Percentiles rank a stretch among this genome's conserved stretches.
Conservation (phyloP, 345 rosid genomes). For the Pseudoturritis turrita region DNA sequence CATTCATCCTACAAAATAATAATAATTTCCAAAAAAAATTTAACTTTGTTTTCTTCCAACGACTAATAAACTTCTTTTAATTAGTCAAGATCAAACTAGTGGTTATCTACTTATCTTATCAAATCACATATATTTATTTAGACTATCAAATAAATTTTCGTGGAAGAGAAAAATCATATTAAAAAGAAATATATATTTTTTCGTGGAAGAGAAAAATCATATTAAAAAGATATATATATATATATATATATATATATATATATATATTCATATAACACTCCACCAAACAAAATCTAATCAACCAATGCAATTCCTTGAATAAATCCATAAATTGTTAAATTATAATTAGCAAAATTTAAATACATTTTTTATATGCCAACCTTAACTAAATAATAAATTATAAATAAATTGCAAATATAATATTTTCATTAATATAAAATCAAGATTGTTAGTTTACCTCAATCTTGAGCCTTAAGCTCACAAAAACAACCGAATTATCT, state of each 20-base stretch:
- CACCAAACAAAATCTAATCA: not conserved
- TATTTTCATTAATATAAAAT: not conserved
- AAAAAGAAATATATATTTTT: too few relatives aligned
- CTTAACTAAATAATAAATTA: not conserved
- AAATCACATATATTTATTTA: not conserved
- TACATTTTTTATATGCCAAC: not conserved
- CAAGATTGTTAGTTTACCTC: conserved; percentile 44
- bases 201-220: not conserved
- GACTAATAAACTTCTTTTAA: not conserved
- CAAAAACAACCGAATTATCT: conserved; percentile 26
- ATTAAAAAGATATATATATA: too few relatives aligned
- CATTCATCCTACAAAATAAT: conserved; percentile 55
- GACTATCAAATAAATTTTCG: not conserved
- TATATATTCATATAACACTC: not conserved
- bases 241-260: too few relatives aligned
- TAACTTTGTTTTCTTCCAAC: not conserved
- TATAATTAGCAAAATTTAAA: too few relatives aligned
- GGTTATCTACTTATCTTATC: conserved; percentile 16
- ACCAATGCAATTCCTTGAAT: not conserved
- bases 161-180: not conserved
- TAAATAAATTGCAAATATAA: not conserved
- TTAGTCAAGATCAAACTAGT: conserved; percentile 17
- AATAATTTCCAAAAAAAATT: not conserved
- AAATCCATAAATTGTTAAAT: not conserved
- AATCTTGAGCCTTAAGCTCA: conserved; percentile 45